These are phyloP conservation scores for Nissolia schottii DNA, from an alignment of 306 rosid species.

Conservation along the genomic window DNA sequence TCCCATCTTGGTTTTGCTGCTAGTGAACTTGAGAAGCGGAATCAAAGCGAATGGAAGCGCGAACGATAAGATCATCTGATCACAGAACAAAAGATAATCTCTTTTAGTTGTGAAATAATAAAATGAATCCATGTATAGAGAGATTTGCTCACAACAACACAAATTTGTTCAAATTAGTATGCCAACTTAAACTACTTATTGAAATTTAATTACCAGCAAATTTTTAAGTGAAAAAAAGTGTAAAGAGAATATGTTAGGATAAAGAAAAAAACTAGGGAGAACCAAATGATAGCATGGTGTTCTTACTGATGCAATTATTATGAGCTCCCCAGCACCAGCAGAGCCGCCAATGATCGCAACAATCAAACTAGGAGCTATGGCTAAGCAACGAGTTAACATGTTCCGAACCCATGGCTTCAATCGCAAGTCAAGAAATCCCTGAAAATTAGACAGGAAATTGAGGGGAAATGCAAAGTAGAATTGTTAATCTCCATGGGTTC, in stretches of 20 bases:
- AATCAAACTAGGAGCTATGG: constrained; percentile 79
- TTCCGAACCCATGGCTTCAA: constrained; percentile 70
- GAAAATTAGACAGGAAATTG: background rate
- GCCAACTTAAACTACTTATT: no score
- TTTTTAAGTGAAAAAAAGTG: no score
- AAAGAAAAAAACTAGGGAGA: background rate
- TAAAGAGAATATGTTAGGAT: no score
- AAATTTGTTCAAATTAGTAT: no score
- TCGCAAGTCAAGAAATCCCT: constrained; percentile 82
- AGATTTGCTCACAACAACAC: no score
- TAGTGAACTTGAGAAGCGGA: constrained; percentile 84
- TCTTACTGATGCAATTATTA: constrained; percentile 78
- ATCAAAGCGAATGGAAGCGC: constrained; percentile 83
- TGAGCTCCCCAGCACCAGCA: constrained; percentile 76
- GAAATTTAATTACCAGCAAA: no score
- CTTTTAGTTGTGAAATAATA: no score
- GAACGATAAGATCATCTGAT: constrained; percentile 85
- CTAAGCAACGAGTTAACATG: constrained; percentile 68
- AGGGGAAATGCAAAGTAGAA: background rate
- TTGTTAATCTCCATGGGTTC: background rate
- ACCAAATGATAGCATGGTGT: background rate
- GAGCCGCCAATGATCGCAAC: constrained; percentile 84
- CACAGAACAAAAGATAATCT: constrained; percentile 1
- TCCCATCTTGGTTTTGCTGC: constrained; percentile 82
- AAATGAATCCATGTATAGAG: no score